These are phyloP conservation scores for Cadophora malorum DNA, from an alignment of 2,329 filamentous ascomycete genomes.

Conservation along the genomic window DNA sequence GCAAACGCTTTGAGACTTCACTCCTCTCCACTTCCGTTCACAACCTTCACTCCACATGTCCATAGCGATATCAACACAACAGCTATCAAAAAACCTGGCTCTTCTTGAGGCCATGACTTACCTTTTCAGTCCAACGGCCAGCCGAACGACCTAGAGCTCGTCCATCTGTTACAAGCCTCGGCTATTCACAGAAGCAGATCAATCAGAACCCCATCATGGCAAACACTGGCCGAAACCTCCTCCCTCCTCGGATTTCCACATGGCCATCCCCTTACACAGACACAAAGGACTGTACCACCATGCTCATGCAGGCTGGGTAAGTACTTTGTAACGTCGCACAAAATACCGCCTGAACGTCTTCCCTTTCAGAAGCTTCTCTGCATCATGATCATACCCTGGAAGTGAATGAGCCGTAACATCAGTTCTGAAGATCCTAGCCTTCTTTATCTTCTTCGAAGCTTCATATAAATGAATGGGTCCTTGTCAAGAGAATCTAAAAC, in stretches of 20 bases:
- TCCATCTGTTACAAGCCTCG: background rate
- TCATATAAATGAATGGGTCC: background rate
- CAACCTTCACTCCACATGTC: background rate
- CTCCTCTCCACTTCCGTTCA: background rate
- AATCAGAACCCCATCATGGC: background rate
- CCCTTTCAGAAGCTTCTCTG: constrained; percentile 8
- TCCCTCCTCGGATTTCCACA: background rate
- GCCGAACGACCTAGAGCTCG: background rate
- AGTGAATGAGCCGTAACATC: background rate
- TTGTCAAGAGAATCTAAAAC: background rate
- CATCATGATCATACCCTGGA: background rate
- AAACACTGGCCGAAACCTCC: background rate
- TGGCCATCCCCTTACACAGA: background rate
- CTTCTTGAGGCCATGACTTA: too few relatives aligned
- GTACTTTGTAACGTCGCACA: constrained; percentile 26
- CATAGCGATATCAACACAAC: background rate
- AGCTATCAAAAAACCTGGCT: background rate
- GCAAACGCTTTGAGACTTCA: background rate
- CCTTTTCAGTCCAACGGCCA: too few relatives aligned
- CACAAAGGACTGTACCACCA: background rate
- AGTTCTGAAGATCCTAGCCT: background rate
- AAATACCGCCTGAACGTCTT: background rate
- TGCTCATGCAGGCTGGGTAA: constrained; percentile 10
- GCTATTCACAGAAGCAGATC: background rate
- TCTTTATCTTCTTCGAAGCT: constrained; percentile 2